Evolutionary conservation across 345 rosid genomes (phyloP).

Genomic region (Turritis glabra): DNA sequence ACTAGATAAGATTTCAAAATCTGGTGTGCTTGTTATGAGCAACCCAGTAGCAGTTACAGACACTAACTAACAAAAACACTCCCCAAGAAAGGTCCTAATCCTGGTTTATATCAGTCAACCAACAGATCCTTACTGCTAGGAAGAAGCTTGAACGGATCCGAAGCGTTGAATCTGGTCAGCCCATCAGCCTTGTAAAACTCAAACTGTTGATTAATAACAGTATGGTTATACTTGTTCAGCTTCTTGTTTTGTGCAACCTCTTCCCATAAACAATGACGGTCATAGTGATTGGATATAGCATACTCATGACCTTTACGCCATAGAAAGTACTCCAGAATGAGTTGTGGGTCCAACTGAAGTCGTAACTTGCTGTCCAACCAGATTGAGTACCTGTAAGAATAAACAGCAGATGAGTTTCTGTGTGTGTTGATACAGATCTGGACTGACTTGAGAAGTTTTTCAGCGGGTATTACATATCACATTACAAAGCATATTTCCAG

Average conservation of each 20-base stretch:
- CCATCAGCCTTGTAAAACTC: constrained; percentile 87
- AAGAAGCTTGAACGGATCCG: constrained; percentile 86
- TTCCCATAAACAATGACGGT: constrained; percentile 96
- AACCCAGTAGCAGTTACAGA: background rate
- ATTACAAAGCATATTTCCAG: background rate
- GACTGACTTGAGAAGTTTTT: constrained; percentile 8
- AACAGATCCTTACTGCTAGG: constrained; percentile 73
- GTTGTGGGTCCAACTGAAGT: constrained; percentile 82
- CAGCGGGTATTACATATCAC: background rate
- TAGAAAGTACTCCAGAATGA: constrained; percentile 80
- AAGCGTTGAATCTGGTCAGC: constrained; percentile 66
- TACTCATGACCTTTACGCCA: constrained; percentile 96
- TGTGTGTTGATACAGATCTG: background rate
- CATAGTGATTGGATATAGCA: constrained; percentile 95
- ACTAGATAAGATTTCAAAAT: background rate
- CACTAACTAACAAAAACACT: constrained; percentile 2
- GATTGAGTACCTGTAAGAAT: constrained; percentile 76
- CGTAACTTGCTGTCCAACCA: constrained; percentile 99
- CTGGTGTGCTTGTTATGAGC: background rate
- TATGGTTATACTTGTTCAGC: constrained; percentile 93
- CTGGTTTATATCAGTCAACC: constrained; percentile 1
- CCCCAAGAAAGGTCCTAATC: background rate
- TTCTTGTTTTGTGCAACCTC: constrained; percentile 93
- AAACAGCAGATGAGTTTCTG: constrained; percentile 7
- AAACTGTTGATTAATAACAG: constrained; percentile 81